phyloP scores from a whole-genome alignment of 306 rosid genomes.

The Delonix regia region DNA sequence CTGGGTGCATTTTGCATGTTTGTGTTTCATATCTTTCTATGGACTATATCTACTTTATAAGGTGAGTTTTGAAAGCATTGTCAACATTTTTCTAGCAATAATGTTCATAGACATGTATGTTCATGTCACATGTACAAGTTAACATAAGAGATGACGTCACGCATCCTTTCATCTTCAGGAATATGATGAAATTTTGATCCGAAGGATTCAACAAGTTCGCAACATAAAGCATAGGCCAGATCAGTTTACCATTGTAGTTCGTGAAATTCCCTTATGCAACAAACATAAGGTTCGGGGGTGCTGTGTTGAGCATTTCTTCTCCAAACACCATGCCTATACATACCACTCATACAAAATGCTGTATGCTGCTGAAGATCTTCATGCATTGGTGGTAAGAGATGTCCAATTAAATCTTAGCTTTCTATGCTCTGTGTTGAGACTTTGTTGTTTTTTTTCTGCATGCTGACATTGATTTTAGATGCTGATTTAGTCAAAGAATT shows the following conservation, averaged over 20 bases:
- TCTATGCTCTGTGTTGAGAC: neutral
- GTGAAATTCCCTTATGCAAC: constrained; percentile 78
- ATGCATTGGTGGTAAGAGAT: constrained; percentile 61
- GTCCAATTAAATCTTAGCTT: neutral
- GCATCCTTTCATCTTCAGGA: constrained; percentile 60
- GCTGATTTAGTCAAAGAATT: neutral
- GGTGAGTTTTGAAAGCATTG: constrained; percentile 52
- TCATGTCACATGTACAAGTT: constrained; percentile 4
- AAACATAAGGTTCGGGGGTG: constrained; percentile 69
- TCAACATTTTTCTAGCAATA: neutral
- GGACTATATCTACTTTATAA: constrained; percentile 73
- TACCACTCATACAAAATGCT: constrained; percentile 73
- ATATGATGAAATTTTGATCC: constrained; percentile 67
- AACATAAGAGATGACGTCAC: constrained; percentile 32
- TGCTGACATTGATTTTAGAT: constrained; percentile 17
- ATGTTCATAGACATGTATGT: neutral
- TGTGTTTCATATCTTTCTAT: constrained; percentile 82
- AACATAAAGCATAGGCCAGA: constrained; percentile 68
- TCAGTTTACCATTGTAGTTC: constrained; percentile 77
- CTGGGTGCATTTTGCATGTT: constrained; percentile 86
- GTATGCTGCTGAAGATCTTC: constrained; percentile 61
- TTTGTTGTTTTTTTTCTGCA: neutral
- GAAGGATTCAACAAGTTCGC: constrained; percentile 65
- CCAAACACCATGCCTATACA: constrained; percentile 63
- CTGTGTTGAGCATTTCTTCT: constrained; percentile 75